These are phyloP conservation scores for Fusarium tricinctum DNA, from an alignment of 2,329 filamentous ascomycete species.

Conservation along the genomic window DNA sequence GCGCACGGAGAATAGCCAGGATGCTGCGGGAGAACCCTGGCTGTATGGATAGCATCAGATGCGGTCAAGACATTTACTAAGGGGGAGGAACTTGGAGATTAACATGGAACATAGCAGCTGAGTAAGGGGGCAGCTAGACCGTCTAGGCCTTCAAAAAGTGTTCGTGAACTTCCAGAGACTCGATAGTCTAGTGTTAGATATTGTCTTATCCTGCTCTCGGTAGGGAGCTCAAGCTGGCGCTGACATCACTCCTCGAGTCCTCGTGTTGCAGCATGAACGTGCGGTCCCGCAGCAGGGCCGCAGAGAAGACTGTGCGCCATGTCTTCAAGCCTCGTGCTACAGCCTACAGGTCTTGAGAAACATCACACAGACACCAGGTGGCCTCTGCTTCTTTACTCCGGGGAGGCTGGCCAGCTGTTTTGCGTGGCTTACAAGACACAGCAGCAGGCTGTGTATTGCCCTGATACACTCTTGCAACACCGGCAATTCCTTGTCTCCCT, in stretches of 20 bases:
- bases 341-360: slow-evolving; percentile 19
- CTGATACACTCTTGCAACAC: slow-evolving; percentile 34
- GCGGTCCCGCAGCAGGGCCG: slow-evolving; percentile 26
- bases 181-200: slow-evolving; percentile 35
- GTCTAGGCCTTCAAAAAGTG: not conserved
- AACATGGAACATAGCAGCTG: slow-evolving; percentile 30
- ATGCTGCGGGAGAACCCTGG: slow-evolving; percentile 37
- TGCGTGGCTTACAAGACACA: slow-evolving; percentile 44
- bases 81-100: slow-evolving; percentile 35
- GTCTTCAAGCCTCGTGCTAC: slow-evolving; percentile 37
- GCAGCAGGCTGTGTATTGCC: slow-evolving; percentile 32
- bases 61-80: slow-evolving; percentile 44
- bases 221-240: slow-evolving; percentile 30
- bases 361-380: slow-evolving; percentile 41
- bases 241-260: slow-evolving; percentile 40
- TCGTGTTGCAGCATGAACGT: slow-evolving; percentile 25
- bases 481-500: slow-evolving; percentile 38
- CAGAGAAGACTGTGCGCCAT: slow-evolving; percentile 41
- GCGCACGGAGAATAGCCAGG: slow-evolving; percentile 48
- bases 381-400: slow-evolving; percentile 37
- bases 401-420: slow-evolving; percentile 43
- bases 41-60: slow-evolving; percentile 36
- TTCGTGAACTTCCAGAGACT: slow-evolving; percentile 20
- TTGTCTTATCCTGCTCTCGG: slow-evolving; percentile 33
- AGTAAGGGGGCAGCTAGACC: slow-evolving; percentile 10